Base-by-base conservation (phyloP, 306 rosid species). In the Quercus berberidifolia region DNA sequence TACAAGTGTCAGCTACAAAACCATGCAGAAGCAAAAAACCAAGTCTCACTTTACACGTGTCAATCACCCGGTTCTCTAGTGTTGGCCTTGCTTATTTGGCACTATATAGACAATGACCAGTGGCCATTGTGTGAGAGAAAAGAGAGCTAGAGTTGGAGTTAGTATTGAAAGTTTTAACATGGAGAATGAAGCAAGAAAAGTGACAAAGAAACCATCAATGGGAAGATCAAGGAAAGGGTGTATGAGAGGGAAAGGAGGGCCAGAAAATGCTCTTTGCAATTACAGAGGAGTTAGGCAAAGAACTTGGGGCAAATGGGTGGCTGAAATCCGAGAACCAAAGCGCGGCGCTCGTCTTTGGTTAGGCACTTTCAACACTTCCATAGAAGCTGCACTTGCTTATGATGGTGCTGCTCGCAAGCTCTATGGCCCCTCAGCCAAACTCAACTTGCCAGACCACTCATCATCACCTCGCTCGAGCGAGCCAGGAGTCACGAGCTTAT, bases 251-350 rank as follows among this genome's bases (percentile, higher is more conserved):
- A 79, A 83, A 60, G 86, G 83, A 69, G 83, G 86, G 43, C 86
- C 83, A 0, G 78, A 83, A 26, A 83, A 83, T 31, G 72, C 43
- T 2, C 43, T 15, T 35, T 79, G 83, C 57, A 79, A 19, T 20
- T 83, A 79, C 78, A 71, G 73, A 21, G 86, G 86, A 14, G 83
- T 83, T 23, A 54, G 86, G 78, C 86, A 83, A 69, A 62, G 86
- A 43, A 83, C 86, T 21, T 83, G 86, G 83, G 86, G 83, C 8
- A 75, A 83, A 75, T 83, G 86, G 86, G 83, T 83, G 63, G 81
- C 83, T 3, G 83, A 83, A 54, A 83, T 83, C 18, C 60, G 86
- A 6, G 83, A 75, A 51, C 86, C 80, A 5, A 75, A 79, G 21
- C 71, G 81, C 5, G 81, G 83, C 0, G 80, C 83, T 20, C 58